These are phyloP conservation scores for Heterobasidion occidentale DNA, from an alignment of 1,284 basidiomycete genomes.

Conservation along the genomic window DNA sequence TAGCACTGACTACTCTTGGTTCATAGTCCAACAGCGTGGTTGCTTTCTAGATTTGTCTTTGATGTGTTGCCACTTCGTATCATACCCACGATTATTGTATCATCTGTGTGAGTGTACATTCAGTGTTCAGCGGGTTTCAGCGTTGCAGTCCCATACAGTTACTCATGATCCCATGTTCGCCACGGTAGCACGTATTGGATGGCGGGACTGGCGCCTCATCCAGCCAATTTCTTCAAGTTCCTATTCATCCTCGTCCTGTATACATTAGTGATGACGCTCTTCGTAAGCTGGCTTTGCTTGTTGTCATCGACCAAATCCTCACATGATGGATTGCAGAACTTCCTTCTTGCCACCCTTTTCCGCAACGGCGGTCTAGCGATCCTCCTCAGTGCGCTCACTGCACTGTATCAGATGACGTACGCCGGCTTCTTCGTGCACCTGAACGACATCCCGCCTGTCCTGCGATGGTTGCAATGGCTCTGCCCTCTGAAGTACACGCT, in stretches of 20 bases:
- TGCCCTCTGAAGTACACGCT: slow-evolving; percentile 66
- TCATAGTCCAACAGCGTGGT: slow-evolving; percentile 74
- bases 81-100: slow-evolving; percentile 77
- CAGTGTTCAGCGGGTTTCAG: not conserved
- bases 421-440: slow-evolving; percentile 86
- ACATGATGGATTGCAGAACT: slow-evolving; percentile 50
- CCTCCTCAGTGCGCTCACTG: slow-evolving; percentile 68
- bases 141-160: not conserved
- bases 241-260: slow-evolving; percentile 37
- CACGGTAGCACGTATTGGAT: slow-evolving; percentile 76
- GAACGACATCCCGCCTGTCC: slow-evolving; percentile 68
- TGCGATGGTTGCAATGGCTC: slow-evolving; percentile 85
- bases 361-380: slow-evolving; percentile 84
- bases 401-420: slow-evolving; percentile 79
- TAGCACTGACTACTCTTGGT: slow-evolving; percentile 6
- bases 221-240: slow-evolving; percentile 30
- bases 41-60: slow-evolving; percentile 76
- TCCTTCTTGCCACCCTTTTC: slow-evolving; percentile 77
- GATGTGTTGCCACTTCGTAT: slow-evolving; percentile 81
- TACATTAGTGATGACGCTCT: slow-evolving; percentile 77
- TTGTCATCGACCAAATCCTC: not conserved
- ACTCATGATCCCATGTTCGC: too few relatives aligned
- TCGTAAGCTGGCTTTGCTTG: slow-evolving; percentile 38
- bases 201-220: slow-evolving; percentile 68
- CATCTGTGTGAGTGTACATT: slow-evolving; percentile 54